Base-by-base conservation (phyloP, 805 yeast genomes). In the Candida arabinofermentans region DNA sequence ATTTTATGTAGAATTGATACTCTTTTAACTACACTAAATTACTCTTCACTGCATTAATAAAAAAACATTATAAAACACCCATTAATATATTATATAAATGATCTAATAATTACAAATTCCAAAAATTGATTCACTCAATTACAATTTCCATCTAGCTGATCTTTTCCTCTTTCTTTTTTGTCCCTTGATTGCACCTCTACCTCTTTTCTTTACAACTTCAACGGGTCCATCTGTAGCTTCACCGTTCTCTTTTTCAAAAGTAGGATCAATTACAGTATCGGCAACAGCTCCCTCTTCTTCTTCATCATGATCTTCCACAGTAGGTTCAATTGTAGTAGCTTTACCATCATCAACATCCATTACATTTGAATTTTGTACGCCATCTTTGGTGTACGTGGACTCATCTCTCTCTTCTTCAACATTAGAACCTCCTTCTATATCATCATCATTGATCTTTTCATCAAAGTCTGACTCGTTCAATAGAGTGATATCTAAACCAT, bases 401-500 rank as follows among this genome's bases (percentile, higher is more conserved):
- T n/a, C n/a, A n/a, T n/a, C 30, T 27, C 30, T 13, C 13, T 19
- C 24, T 2, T 27, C 19, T 7, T 18, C 33, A 14, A 5, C 24
- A 26, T 10, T 18, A 9, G n/a, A 31, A 27, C 26, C 22, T 37
- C n/a, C 27, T 21, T n/a, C 33, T 3, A 27, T 19, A 8, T 37
- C 33, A 6, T 5, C 22, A 5, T 21, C 30, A 14, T 24, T 14
- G n/a, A 9, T 12, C 17, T 31, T 13, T n/a, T n/a, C n/a, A n/a
- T n/a, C n/a, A n/a, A n/a, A n/a, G n/a, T n/a, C n/a, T n/a, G n/a
- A n/a, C n/a, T n/a, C n/a, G n/a, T n/a, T n/a, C n/a, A n/a, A n/a
- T n/a, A n/a, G n/a, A n/a, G n/a, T n/a, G 10, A 42, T 40, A 14
- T 42, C 30, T 18, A 48, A 36, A 12, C 52, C 55, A 19, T 46